These are phyloP conservation scores for Epichloe sibirici DNA, from an alignment of 2,329 filamentous ascomycete genomes.

Conservation along the genomic window DNA sequence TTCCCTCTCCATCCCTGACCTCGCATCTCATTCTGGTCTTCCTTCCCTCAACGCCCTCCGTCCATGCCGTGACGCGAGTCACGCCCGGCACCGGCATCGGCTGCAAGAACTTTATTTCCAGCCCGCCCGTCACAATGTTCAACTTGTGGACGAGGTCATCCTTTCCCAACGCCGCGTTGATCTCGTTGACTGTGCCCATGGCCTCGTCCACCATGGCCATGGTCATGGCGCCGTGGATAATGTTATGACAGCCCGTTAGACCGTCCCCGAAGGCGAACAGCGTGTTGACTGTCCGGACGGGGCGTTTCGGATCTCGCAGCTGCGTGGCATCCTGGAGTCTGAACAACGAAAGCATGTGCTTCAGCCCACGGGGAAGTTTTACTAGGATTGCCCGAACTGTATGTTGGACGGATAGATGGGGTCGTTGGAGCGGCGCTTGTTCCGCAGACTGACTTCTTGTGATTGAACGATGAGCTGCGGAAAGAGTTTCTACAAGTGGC, in stretches of 20 bases:
- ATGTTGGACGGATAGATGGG: no score
- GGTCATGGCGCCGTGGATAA: conserved; percentile 25
- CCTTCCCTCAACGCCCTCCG: conserved; percentile 21
- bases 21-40: conserved; percentile 20
- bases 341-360: conserved; percentile 24
- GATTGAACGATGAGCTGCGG: no score
- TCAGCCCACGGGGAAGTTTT: conserved; percentile 9
- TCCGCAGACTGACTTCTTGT: no score
- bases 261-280: conserved; percentile 23
- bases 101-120: conserved; percentile 23
- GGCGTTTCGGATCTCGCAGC: conserved; percentile 12
- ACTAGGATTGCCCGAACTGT: no score
- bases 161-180: conserved; percentile 23
- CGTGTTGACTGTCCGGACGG: conserved; percentile 17
- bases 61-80: conserved; percentile 19
- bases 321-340: conserved; percentile 14
- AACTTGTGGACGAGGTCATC: conserved; percentile 15
- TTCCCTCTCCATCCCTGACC: conserved; percentile 18
- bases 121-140: conserved; percentile 21
- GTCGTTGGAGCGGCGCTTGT: no score
- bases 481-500: no score
- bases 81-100: conserved; percentile 18
- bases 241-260: conserved; percentile 19
- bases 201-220: conserved; percentile 25
- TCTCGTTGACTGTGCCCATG: conserved; percentile 23